Evolutionary conservation across 345 rosid genomes (phyloP).

Genomic region (Firmiana major): DNA sequence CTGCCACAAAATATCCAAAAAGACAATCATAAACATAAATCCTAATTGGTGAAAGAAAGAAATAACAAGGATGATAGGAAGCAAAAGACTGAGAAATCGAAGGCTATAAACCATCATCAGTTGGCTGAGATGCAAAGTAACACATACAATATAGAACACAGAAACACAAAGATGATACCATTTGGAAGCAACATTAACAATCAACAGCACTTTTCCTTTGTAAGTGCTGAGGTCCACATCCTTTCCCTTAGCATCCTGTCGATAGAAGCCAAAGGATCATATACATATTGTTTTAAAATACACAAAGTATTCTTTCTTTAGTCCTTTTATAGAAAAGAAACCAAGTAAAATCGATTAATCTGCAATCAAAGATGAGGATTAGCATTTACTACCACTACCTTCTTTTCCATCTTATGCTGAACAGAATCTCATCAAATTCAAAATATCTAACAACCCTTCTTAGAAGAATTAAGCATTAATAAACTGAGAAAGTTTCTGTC

Average conservation of each 20-base stretch:
- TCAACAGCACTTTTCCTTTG: conserved; percentile 60
- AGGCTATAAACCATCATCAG: not conserved
- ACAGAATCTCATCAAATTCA: not conserved
- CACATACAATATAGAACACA: not conserved
- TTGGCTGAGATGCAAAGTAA: not conserved
- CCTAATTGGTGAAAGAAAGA: not conserved
- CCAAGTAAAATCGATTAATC: not conserved
- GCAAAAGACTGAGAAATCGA: not conserved
- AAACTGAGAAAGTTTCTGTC: not conserved
- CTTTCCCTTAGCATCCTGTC: conserved; percentile 55
- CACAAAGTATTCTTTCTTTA: not conserved
- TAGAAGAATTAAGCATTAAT: not conserved
- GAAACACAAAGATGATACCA: conserved; percentile 35
- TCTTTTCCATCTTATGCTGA: not conserved
- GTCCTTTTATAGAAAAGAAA: not conserved
- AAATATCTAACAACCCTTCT: not conserved
- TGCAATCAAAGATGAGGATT: not conserved
- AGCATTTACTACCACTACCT: not conserved
- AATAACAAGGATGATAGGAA: not conserved
- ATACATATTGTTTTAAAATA: not conserved
- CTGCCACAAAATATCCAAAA: conserved; percentile 35
- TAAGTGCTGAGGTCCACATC: conserved; percentile 49
- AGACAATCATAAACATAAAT: not conserved
- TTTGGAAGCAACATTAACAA: conserved; percentile 70
- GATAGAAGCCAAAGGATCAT: not conserved